Evolutionary conservation across 176 grass and related monocot genomes (phyloP).

Genomic region (Oropetium thomaeum): DNA sequence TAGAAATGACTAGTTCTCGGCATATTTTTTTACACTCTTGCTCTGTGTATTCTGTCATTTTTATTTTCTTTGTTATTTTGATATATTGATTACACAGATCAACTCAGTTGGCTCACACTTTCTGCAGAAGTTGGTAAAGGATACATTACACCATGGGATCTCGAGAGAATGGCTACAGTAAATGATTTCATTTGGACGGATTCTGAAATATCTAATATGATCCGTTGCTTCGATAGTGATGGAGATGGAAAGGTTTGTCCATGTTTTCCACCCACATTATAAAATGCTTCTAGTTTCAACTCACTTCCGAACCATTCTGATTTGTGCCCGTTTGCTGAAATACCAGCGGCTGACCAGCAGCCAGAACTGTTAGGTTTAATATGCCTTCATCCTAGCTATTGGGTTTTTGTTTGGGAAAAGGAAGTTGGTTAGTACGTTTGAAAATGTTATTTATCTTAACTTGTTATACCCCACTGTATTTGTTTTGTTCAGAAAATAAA

Average conservation of each 20-base stretch:
- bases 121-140: constrained; percentile 81
- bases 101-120: constrained; percentile 11
- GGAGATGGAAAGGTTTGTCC: constrained; percentile 75
- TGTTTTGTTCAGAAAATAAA: not conserved
- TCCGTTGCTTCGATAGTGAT: constrained; percentile 76
- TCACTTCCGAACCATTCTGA: too few relatives aligned
- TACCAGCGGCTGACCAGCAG: not conserved
- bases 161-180: constrained; percentile 70
- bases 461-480: too few relatives aligned
- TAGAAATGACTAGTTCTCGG: constrained; percentile 1
- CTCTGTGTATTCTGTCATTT: not conserved
- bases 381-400: too few relatives aligned
- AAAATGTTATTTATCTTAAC: too few relatives aligned
- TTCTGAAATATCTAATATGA: constrained; percentile 77
- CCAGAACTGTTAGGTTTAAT: not conserved
- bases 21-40: constrained; percentile 3
- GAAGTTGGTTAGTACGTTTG: not conserved
- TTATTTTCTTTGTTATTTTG: not conserved
- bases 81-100: constrained; percentile 18
- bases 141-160: constrained; percentile 69
- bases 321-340: not conserved
- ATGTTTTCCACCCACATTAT: not conserved
- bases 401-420: not conserved
- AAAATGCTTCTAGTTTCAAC: not conserved
- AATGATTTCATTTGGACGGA: constrained; percentile 93